A percentile compares a stretch with the other conserved stretches of the same genome.
Evolutionary conservation across 371 early-diverging fungal species (phyloP).

Genomic region (Actinomucor elegans): DNA sequence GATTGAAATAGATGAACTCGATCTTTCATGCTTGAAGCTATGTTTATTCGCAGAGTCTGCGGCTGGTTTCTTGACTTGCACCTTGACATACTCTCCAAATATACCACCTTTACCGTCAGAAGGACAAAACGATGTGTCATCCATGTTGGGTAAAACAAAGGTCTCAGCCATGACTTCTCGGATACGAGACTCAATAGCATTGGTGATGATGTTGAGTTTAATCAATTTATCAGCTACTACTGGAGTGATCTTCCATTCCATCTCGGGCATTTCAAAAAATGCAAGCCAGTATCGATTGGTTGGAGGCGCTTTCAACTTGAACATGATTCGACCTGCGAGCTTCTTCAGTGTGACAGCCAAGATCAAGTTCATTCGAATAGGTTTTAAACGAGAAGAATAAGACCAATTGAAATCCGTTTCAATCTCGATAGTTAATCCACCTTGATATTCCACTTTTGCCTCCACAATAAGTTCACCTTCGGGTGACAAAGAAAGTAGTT

Average conservation of each 20-base stretch:
- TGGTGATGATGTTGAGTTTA: constrained; percentile 73
- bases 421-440: constrained; percentile 72
- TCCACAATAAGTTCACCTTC: constrained; percentile 76
- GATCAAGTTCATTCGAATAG: constrained; percentile 73
- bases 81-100: constrained; percentile 39
- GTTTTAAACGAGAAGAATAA: constrained; percentile 54
- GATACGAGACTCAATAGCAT: constrained; percentile 83
- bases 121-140: constrained; percentile 78
- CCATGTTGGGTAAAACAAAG: constrained; percentile 91
- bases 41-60: background rate
- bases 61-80: background rate
- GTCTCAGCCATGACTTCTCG: constrained; percentile 78
- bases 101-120: constrained; percentile 67
- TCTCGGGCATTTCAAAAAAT: constrained; percentile 77
- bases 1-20: background rate
- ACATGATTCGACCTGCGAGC: constrained; percentile 70
- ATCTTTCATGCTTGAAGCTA: background rate
- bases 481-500: constrained; percentile 60
- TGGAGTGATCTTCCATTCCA: constrained; percentile 81
- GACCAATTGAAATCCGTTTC: constrained; percentile 57
- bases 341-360: constrained; percentile 70
- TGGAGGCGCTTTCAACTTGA: constrained; percentile 83
- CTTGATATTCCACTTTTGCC: constrained; percentile 76
- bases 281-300: constrained; percentile 89
- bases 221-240: constrained; percentile 84